Conservation (phyloP, 805 yeast species). For the Candida namnaoensis region DNA sequence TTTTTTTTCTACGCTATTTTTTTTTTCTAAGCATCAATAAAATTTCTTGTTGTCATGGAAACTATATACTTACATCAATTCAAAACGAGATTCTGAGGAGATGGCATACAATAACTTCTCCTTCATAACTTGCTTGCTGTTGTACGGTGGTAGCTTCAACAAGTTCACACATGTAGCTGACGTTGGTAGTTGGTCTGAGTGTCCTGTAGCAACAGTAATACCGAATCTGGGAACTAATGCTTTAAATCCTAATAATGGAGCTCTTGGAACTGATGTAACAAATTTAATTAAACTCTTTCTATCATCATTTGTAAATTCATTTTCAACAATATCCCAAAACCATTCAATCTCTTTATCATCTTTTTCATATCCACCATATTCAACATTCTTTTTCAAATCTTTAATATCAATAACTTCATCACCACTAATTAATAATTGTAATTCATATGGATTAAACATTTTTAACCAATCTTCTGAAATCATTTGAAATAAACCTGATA, state of each 20-base stretch:
- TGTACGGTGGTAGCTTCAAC: conserved; percentile 78
- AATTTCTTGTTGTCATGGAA: no score
- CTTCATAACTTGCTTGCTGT: conserved; percentile 44
- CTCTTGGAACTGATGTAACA: conserved; percentile 87
- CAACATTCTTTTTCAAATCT: conserved; percentile 59
- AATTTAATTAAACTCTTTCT: conserved; percentile 65
- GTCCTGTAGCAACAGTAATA: conserved; percentile 56
- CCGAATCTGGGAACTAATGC: conserved; percentile 74
- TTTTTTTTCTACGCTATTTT: no score
- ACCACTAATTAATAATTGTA: conserved; percentile 78
- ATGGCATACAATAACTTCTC: conserved; percentile 72
- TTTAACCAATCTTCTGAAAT: conserved; percentile 70
- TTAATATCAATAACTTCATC: conserved; percentile 57
- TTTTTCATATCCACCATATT: conserved; percentile 53
- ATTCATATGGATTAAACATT: conserved; percentile 77
- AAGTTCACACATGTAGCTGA: conserved; percentile 91
- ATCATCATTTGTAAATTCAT: conserved; percentile 57
- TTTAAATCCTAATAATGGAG: conserved; percentile 83
- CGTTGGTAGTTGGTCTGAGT: conserved; percentile 56
- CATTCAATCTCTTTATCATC: conserved; percentile 49
- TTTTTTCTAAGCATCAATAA: no score
- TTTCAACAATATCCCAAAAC: conserved; percentile 66
- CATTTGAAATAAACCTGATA: conserved; percentile 63
- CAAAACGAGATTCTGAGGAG: conserved; percentile 80
- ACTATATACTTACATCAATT: conserved; percentile 19